These are phyloP conservation scores for Conticribra guillardii DNA, from an alignment of 108 stramenopile species.

Conservation along the genomic window DNA sequence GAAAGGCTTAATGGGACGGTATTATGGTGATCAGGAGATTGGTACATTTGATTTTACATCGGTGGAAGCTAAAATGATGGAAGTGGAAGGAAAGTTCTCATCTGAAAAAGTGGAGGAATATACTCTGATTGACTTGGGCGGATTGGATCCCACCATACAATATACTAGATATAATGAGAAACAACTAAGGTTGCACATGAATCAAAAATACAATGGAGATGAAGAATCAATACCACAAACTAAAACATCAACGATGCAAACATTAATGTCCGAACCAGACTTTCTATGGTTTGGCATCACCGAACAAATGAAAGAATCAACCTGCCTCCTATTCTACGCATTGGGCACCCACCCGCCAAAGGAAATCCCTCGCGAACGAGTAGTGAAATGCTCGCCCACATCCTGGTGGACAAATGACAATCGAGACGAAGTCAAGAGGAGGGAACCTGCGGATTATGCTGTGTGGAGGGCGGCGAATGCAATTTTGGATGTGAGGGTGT, in stretches of 20 bases:
- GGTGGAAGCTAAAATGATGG: conserved; percentile 5
- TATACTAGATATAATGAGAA: conserved; percentile 8
- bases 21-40: conserved; percentile 13
- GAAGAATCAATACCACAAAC: too few relatives aligned
- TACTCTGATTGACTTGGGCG: conserved; percentile 30
- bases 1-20: conserved; percentile 18
- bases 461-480: conserved; percentile 41
- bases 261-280: conserved; percentile 14
- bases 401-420: conserved; percentile 32
- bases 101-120: conserved; percentile 26
- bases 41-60: not conserved
- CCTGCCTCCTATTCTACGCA: conserved; percentile 24
- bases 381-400: conserved; percentile 23
- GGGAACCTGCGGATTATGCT: conserved; percentile 28
- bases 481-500: conserved; percentile 33
- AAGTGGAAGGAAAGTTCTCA: not conserved
- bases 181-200: not conserved
- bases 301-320: conserved; percentile 38
- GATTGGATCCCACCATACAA: conserved; percentile 12
- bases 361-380: conserved; percentile 9
- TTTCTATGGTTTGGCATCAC: conserved; percentile 45
- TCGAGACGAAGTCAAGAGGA: conserved; percentile 17
- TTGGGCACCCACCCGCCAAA: conserved; percentile 8
- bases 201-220: too few relatives aligned
- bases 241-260: not conserved